Evolutionary conservation across 1,284 basidiomycete genomes (phyloP).

Genomic region (Apiotrichum domesticum): DNA sequence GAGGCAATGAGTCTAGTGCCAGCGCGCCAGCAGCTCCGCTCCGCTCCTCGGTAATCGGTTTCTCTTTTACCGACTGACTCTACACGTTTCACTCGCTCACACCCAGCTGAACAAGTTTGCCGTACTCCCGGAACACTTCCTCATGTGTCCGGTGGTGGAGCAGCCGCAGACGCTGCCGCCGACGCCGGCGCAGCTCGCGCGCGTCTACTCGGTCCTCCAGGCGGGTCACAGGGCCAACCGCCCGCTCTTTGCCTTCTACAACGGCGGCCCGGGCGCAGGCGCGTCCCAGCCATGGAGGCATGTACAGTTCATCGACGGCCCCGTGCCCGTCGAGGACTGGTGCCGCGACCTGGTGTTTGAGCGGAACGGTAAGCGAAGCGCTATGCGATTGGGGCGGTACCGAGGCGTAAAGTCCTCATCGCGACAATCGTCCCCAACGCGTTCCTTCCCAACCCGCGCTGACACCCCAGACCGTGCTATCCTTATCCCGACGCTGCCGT

Average conservation of each 20-base stretch:
- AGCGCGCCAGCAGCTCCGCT: no score
- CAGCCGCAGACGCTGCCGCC: constrained; percentile 67
- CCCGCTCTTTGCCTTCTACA: constrained; percentile 73
- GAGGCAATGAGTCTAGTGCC: no score
- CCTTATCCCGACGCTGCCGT: constrained; percentile 60
- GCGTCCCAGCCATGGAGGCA: constrained; percentile 85
- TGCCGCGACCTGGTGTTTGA: constrained; percentile 58
- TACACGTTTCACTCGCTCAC: neutral
- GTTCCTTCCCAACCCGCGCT: neutral
- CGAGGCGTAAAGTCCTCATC: no score
- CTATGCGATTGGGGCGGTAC: no score
- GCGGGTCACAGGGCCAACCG: constrained; percentile 55
- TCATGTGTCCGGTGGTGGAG: constrained; percentile 50
- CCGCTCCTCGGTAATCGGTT: neutral
- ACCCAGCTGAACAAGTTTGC: constrained; percentile 53
- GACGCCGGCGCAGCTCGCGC: constrained; percentile 66
- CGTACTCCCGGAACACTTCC: constrained; percentile 72
- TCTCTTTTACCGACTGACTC: neutral
- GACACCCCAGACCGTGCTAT: constrained; percentile 61
- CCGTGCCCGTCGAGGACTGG: constrained; percentile 66
- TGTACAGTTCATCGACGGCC: constrained; percentile 67
- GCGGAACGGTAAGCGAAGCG: constrained; percentile 52
- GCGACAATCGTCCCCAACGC: no score
- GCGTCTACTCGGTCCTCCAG: constrained; percentile 62
- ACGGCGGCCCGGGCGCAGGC: constrained; percentile 73